Base-by-base conservation (phyloP, 345 rosid genomes). In the Pelargonium nanum region DNA sequence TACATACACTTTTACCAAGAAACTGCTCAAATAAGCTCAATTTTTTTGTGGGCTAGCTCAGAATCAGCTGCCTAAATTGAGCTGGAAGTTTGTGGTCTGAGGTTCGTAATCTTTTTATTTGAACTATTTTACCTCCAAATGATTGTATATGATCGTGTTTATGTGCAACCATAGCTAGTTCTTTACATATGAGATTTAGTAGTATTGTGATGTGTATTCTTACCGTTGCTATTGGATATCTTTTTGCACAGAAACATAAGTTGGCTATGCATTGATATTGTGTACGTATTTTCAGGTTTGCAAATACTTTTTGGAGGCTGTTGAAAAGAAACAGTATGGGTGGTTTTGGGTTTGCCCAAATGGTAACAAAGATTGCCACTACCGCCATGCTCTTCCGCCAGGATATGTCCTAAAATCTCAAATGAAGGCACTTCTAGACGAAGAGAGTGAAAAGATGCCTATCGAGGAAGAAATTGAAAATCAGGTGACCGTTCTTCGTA, bases 271-370 rank as follows among this genome's bases (percentile, higher is more conserved):
- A 4, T 70, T 60, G 59, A 58, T 8, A 63, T 22, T 70, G 44
- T 54, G 13, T 6, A 22, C 21, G 24, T 52, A 20, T 54, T 44
- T 50, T 50, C 71, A 92, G 99, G 96, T 93, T 57, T 93, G 99
- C 94, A 93, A 93, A 68, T 70, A 85, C 75, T 93, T 87, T 77
- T 75, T 93, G 78, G 97, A 93, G 5, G 96, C 94, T 4, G 99
- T 93, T 65, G 98, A 92, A 67, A 89, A 82, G 89, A 89, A 89
- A 73, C 95, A 92, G 67, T 89, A 89, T 75, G 99, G 97, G 59
- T 93, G 96, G 94, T 93, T 89, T 68, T 93, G 99, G 99, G 82
- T 12, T 26, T 93, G 99, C 60, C 96, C 96, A 60, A 93, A 85
- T 61, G 99, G 96, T 57, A 82, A 72, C 40, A 83, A 77, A 75